These are phyloP conservation scores for Lepiota venenata DNA, from an alignment of 768 basidiomycete genomes.

Conservation along the genomic window DNA sequence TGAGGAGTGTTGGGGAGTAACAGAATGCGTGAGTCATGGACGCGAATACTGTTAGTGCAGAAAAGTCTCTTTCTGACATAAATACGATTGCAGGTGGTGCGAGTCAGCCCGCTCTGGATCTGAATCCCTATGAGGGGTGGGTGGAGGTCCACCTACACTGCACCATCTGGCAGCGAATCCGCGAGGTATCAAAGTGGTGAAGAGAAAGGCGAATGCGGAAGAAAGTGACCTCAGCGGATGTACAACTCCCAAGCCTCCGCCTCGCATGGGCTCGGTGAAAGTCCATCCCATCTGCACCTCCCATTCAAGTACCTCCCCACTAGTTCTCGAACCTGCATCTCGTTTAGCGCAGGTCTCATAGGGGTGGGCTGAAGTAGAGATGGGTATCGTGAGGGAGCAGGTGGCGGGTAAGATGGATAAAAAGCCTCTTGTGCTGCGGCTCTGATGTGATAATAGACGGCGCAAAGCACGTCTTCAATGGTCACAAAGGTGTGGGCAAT, in stretches of 20 bases:
- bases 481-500: constrained; percentile 2
- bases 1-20: background rate
- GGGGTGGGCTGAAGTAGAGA: background rate
- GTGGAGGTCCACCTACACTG: background rate
- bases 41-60: background rate
- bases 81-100: background rate
- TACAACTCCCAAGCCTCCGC: constrained; percentile 5
- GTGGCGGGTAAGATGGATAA: background rate
- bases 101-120: background rate
- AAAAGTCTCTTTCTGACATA: background rate
- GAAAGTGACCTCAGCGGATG: background rate
- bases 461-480: background rate
- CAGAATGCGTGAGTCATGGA: background rate
- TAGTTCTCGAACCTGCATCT: background rate
- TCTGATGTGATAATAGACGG: constrained; percentile 2
- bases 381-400: background rate
- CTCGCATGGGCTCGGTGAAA: background rate
- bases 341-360: background rate
- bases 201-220: background rate
- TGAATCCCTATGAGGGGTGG: background rate
- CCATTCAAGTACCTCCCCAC: background rate
- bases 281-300: background rate
- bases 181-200: background rate
- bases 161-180: background rate
- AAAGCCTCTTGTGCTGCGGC: background rate